phyloP scores from a whole-genome alignment of 2,329 filamentous ascomycete genomes.

The Aspergillus ustus region DNA sequence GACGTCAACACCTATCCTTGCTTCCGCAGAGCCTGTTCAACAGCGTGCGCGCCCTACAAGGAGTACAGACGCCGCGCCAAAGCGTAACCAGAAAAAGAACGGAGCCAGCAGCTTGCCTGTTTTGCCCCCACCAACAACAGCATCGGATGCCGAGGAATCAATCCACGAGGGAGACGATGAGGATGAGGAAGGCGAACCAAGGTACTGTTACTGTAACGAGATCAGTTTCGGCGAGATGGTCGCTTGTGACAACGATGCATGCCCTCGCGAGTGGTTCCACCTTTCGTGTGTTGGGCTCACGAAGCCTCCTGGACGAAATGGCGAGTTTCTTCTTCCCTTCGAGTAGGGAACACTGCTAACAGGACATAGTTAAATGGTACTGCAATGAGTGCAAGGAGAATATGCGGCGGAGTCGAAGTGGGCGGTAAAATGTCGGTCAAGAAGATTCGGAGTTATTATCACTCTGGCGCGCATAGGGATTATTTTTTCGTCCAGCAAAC shows the following conservation, averaged over 20 bases:
- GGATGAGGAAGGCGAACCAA: slow-evolving; percentile 70
- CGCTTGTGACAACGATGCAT: slow-evolving; percentile 74
- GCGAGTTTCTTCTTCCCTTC: slow-evolving; percentile 54
- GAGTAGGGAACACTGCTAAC: slow-evolving; percentile 21
- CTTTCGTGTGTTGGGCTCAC: slow-evolving; percentile 79
- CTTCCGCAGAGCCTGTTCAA: slow-evolving; percentile 40
- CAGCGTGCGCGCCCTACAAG: slow-evolving; percentile 41
- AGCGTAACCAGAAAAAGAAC: slow-evolving; percentile 43
- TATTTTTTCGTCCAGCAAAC: neutral
- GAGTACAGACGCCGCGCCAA: slow-evolving; percentile 39
- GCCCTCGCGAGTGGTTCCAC: slow-evolving; percentile 82
- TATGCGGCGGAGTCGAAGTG: slow-evolving; percentile 59
- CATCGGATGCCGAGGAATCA: slow-evolving; percentile 49
- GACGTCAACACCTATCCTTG: slow-evolving; percentile 45
- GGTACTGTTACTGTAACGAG: slow-evolving; percentile 79
- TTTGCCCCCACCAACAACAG: slow-evolving; percentile 30
- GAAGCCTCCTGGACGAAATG: slow-evolving; percentile 75
- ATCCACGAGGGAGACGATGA: slow-evolving; percentile 61
- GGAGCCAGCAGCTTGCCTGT: slow-evolving; percentile 25
- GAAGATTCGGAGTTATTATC: neutral
- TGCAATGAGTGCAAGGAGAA: slow-evolving; percentile 77
- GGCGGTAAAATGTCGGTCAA: slow-evolving; percentile 25
- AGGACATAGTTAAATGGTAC: slow-evolving; percentile 74
- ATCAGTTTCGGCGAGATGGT: slow-evolving; percentile 87
- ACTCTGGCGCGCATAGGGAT: neutral